Base-by-base conservation (phyloP, 352 stramenopile species). In the Phytopythium sindhum region DNA sequence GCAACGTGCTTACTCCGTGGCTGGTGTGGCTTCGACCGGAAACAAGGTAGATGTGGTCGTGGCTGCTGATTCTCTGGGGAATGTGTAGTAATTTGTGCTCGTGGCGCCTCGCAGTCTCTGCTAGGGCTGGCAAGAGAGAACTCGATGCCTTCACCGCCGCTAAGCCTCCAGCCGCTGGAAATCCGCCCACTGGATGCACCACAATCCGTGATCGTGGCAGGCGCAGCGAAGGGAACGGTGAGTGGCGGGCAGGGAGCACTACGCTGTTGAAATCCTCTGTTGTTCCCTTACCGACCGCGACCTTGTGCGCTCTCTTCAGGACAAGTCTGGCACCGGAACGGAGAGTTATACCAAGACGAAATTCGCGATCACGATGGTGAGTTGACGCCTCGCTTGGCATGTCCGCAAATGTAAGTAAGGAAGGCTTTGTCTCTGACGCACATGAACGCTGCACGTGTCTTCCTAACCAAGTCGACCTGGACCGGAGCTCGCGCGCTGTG, bases 331-430 rank as follows among this genome's bases (percentile, higher is more conserved):
- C 26, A 37, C 45, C 41, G 44, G 48, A 48, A 4, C 15, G 21
- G 35, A 59, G 19, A 1, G 7, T 42, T 17, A 44, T 41, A 28
- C 45, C 48, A 44, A 54, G 54, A 69, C 57, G n/a, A 67, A 80
- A 48, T 86, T 64, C 66, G 63, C 81, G 62, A 75, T 86, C 68
- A 80, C 72, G 31, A 81, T 83, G 77, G 75, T 84, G 61, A 61
- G 67, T 31, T 47, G 3, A 17, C 19, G 28, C 57, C 12, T 9
- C 23, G 35, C 26, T 31, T 29, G 19, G 15, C n/a, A 15, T 44
- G 19, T 42, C 21, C 7, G 17, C 19, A n/a, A 17, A 2, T 42
- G 23, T 9, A 21, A 37, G 8, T 2, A 19, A n/a, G n/a, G n/a
- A n/a, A n/a, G n/a, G n/a, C n/a, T 29, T n/a, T 17, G 23, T 7